Conservation (phyloP, 345 rosid genomes). For the Eucalyptus decipiens region DNA sequence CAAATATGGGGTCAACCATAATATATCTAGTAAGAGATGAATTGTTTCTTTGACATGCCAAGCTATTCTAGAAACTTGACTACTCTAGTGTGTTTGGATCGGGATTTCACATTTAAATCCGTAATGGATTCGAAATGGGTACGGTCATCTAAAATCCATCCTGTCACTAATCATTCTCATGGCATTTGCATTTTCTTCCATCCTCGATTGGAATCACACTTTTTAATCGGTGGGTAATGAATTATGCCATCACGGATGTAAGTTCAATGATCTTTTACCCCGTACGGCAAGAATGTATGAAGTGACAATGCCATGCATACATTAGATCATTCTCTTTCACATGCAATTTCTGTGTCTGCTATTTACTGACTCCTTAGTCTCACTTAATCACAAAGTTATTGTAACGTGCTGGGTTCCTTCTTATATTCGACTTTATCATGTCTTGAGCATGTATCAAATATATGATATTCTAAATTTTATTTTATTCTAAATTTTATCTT, state of each 20-base stretch:
- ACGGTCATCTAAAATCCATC: not conserved
- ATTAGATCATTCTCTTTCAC: not conserved
- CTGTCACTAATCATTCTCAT: not conserved
- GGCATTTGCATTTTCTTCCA: not conserved
- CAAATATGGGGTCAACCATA: not conserved
- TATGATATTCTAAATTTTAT: too few species aligned
- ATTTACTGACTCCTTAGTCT: too few species aligned
- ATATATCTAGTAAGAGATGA: not conserved
- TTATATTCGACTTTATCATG: fast-evolving
- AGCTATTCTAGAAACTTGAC: not conserved
- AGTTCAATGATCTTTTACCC: not conserved
- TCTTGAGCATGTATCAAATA: too few species aligned
- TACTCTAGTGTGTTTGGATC: not conserved
- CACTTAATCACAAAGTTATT: not conserved
- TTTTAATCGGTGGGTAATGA: not conserved
- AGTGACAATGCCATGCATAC: not conserved
- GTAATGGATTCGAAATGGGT: not conserved
- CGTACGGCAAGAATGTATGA: not conserved
- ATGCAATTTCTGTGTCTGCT: fast-evolving
- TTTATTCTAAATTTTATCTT: too few species aligned
- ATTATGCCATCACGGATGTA: not conserved
- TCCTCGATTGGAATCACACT: not conserved
- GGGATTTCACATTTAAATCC: too few species aligned
- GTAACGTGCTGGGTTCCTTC: fast-evolving
- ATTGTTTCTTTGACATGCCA: not conserved